A percentile compares a stretch with the other conserved stretches of the same genome.
phyloP scores from a whole-genome alignment of 2,329 filamentous ascomycete species.

The Camptophora hylomeconis region DNA sequence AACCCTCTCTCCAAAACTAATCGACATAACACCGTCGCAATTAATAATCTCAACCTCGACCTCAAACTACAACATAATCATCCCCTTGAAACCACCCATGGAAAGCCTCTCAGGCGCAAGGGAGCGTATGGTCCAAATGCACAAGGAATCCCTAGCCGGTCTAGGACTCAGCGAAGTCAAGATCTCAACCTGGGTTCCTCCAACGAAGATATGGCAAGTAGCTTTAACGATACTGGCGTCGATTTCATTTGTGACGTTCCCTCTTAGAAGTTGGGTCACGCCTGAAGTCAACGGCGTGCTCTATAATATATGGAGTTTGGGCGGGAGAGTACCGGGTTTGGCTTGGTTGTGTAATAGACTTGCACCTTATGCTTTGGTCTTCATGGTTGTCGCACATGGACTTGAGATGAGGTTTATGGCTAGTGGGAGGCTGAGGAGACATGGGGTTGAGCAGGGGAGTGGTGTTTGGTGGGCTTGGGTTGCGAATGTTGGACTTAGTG shows the following conservation, averaged over 20 bases:
- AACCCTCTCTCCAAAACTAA: slow-evolving; percentile 22
- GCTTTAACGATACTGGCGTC: slow-evolving; percentile 3
- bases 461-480: slow-evolving; percentile 42
- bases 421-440: slow-evolving; percentile 31
- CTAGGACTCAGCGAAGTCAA: slow-evolving; percentile 49
- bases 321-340: slow-evolving; percentile 41
- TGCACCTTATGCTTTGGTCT: slow-evolving; percentile 44
- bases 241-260: slow-evolving; percentile 41
- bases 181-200: slow-evolving; percentile 39
- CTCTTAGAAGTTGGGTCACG: slow-evolving; percentile 36
- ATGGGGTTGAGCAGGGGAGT: slow-evolving; percentile 38
- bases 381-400: slow-evolving; percentile 52
- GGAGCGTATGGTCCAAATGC: slow-evolving; percentile 60
- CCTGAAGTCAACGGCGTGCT: slow-evolving; percentile 31
- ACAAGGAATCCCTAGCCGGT: slow-evolving; percentile 42
- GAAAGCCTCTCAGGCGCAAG: slow-evolving; percentile 54
- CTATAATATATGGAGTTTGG: slow-evolving; percentile 37
- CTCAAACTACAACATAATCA: slow-evolving; percentile 33
- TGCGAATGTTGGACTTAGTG: slow-evolving; percentile 40
- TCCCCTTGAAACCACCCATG: slow-evolving; percentile 61
- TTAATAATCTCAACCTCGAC: slow-evolving; percentile 53
- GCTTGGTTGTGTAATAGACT: slow-evolving; percentile 45
- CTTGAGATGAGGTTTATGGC: slow-evolving; percentile 44
- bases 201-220: slow-evolving; percentile 17
- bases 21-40: slow-evolving; percentile 39